These are phyloP conservation scores for Aegilops speltoides DNA, from an alignment of 176 grass and related monocot genomes.

Conservation along the genomic window DNA sequence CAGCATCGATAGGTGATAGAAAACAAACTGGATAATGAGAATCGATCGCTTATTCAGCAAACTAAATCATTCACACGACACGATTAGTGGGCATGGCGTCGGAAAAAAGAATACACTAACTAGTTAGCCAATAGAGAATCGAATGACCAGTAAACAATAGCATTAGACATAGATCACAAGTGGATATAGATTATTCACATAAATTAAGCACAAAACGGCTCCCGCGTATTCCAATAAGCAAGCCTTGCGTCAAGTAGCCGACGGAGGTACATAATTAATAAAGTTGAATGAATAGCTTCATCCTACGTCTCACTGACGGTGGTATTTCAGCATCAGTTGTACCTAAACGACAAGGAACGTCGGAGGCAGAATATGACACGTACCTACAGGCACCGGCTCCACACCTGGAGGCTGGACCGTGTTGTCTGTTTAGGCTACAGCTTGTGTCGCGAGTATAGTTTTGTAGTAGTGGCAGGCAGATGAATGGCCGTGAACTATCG, in stretches of 20 bases:
- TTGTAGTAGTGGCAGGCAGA: neutral
- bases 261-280: neutral
- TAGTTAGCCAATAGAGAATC: neutral
- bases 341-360: slow-evolving; percentile 25
- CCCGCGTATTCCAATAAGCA: neutral
- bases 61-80: neutral
- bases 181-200: slow-evolving; percentile 13
- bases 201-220: neutral
- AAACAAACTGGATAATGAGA: slow-evolving; percentile 17
- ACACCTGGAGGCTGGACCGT: slow-evolving; percentile 18
- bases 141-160: slow-evolving; percentile 10
- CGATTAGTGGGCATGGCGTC: neutral
- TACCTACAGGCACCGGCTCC: slow-evolving; percentile 32
- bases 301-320: neutral
- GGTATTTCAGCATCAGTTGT: neutral
- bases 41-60: neutral
- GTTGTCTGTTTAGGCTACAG: slow-evolving; percentile 32
- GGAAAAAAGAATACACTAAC: neutral
- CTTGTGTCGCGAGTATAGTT: neutral
- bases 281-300: neutral
- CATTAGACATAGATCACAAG: slow-evolving; percentile 10
- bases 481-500: neutral
- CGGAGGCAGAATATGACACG: neutral
- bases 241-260: neutral
- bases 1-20: neutral